Evolutionary conservation across 352 stramenopile genomes (phyloP).

Genomic region (Pythium grandisporangium): DNA sequence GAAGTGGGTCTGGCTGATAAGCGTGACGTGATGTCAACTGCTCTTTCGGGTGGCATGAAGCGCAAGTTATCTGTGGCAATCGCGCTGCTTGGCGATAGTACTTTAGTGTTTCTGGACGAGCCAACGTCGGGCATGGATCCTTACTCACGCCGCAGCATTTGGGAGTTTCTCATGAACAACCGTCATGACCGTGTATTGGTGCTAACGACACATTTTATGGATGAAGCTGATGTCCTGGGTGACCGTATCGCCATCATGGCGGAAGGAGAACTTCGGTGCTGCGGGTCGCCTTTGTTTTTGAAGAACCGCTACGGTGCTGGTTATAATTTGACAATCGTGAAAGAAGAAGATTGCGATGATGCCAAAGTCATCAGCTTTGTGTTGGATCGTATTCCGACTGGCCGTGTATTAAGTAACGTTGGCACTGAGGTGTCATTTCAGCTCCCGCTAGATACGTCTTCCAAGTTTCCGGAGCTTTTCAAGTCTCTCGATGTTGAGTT

Average conservation of each 20-base stretch:
- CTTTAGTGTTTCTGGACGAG: conserved; percentile 14
- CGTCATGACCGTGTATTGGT: conserved; percentile 46
- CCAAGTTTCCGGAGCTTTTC: conserved; percentile 55
- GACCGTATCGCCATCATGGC: conserved; percentile 69
- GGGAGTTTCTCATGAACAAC: conserved; percentile 46
- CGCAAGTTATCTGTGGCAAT: conserved; percentile 80
- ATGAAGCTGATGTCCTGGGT: conserved; percentile 58
- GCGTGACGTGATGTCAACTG: conserved; percentile 17
- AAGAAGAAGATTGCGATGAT: conserved; percentile 11
- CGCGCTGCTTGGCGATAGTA: conserved; percentile 49
- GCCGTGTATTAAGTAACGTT: conserved; percentile 52
- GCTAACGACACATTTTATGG: conserved; percentile 34
- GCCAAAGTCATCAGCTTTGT: conserved; percentile 22
- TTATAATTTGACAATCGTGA: conserved; percentile 48
- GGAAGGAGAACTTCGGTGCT: conserved; percentile 29
- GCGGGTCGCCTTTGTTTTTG: conserved; percentile 54
- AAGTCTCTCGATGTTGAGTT: conserved; percentile 36
- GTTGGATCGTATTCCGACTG: conserved; percentile 17
- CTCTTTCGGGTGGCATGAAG: conserved; percentile 73
- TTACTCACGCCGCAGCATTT: conserved; percentile 80
- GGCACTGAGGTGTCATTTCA: conserved; percentile 66
- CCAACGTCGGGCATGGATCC: conserved; percentile 15
- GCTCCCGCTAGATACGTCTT: conserved; percentile 35
- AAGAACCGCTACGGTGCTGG: conserved; percentile 85
- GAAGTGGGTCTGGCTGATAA: conserved; percentile 35